phyloP scores from a whole-genome alignment of 805 yeast species.

The Ogataea siamensis region DNA sequence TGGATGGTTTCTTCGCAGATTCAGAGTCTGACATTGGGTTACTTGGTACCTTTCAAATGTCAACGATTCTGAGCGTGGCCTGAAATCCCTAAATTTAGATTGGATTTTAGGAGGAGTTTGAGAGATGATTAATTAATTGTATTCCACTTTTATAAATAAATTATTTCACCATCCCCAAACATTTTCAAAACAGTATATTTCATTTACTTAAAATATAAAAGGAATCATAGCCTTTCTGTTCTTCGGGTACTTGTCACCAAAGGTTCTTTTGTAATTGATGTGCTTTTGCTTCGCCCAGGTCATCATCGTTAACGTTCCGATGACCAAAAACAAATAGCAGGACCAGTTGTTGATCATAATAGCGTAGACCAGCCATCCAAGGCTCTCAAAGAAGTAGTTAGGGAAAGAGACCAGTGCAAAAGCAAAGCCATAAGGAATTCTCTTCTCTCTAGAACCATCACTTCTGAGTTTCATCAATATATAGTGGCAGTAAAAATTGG shows the following conservation, averaged over 20 bases:
- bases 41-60: background rate
- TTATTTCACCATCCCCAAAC: slow-evolving; percentile 2
- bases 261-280: slow-evolving; percentile 58
- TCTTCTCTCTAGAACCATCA: slow-evolving; percentile 55
- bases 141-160: background rate
- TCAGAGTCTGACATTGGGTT: slow-evolving; percentile 16
- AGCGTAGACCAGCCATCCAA: slow-evolving; percentile 72
- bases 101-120: background rate
- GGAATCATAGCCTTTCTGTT: slow-evolving; percentile 81
- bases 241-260: slow-evolving; percentile 77
- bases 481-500: slow-evolving; percentile 72
- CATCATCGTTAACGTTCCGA: slow-evolving; percentile 81
- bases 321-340: slow-evolving; percentile 64
- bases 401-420: slow-evolving; percentile 85
- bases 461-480: slow-evolving; percentile 60
- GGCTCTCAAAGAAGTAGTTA: slow-evolving; percentile 85
- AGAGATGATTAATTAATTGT: no score
- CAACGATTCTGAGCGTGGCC: background rate
- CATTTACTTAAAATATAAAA: slow-evolving; percentile 46
- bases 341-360: slow-evolving; percentile 76
- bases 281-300: slow-evolving; percentile 91
- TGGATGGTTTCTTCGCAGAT: slow-evolving; percentile 2
- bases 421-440: slow-evolving; percentile 80
- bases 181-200: slow-evolving; percentile 4
- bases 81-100: background rate